phyloP scores from a whole-genome alignment of 78 protist species.

The Dictyostelium citrinum region DNA sequence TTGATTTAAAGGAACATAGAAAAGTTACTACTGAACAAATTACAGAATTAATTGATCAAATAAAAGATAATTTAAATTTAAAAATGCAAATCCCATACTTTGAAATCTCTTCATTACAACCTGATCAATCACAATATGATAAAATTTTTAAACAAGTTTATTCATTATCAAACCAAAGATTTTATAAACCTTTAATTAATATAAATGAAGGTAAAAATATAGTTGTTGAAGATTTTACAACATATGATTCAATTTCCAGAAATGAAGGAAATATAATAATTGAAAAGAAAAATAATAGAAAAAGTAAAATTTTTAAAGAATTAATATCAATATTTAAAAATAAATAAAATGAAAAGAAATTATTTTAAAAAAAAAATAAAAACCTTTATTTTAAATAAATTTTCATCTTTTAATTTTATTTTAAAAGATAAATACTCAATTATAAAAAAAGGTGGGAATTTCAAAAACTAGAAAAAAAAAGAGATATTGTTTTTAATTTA shows the following conservation, averaged over 20 bases:
- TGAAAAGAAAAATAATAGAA: neutral
- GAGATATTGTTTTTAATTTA: too few species aligned
- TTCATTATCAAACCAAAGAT: neutral
- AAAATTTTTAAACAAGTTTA: neutral
- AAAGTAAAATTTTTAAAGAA: neutral
- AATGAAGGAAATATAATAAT: neutral
- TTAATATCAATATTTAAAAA: neutral
- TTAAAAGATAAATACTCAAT: too few species aligned
- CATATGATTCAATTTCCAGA: neutral
- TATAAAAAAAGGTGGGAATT: too few species aligned
- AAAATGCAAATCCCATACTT: neutral
- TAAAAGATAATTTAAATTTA: neutral
- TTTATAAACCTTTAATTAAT: neutral
- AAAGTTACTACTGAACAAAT: neutral
- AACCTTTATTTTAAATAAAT: too few species aligned
- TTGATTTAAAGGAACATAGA: neutral
- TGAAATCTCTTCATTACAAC: neutral
- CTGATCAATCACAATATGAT: neutral
- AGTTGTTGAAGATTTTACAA: neutral
- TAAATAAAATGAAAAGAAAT: too few species aligned
- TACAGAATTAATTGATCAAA: neutral
- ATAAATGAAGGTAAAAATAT: neutral
- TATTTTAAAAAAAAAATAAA: too few species aligned
- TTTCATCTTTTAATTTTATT: too few species aligned
- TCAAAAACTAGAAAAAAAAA: too few species aligned